Evolutionary conservation across 192 early-diverging fungal species (phyloP), one percentile per base, ranked within the genome.

Genomic region (Podila verticillata): DNA sequence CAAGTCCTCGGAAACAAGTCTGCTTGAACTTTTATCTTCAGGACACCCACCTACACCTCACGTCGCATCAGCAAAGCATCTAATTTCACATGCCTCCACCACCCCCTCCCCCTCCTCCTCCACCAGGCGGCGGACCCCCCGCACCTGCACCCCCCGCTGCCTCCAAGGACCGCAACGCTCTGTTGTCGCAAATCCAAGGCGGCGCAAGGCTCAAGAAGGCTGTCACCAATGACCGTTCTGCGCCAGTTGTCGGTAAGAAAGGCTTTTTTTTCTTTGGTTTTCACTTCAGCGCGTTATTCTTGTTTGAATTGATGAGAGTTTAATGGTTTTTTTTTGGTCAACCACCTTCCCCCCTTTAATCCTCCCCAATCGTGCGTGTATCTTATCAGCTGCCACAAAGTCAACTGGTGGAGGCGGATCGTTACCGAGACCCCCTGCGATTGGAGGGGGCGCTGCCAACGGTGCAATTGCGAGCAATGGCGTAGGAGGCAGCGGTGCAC

Each of bases 151-250:
- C 57, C 7, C 68, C 83, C 32, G 4, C 74, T 10, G 59, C 83
- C 49, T 71, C 83, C 26, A 66, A 71, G 20, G 86, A 83, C 48
- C 73, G 86, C 70, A 80, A 66, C 71, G 91, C 89, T 20, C 84
- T 95, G 58, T 83, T 94, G 69, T 47, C 74, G 36, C 90, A 93
- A 72, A 95, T 95, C 74, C 94, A 95, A 70, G 68, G 88, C 60
- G 94, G 94, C 36, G 86, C 77, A 56, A 67, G 48, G 57, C 87
- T 95, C 29, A 91, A 91, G 51, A 93, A 93, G 75, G 59, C 91
- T 20, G 72, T 83, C 39, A 95, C 94, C 6, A 93, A 91, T 59
- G 94, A 95, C 74, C 87, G 91, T 31, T 92, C 94, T 9, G 85
- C 81, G 5, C 90, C 92, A 20, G 10, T 77, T 34, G 58, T 91